phyloP scores from a whole-genome alignment of 192 early-diverging fungal species.

The Coemansia sp. region DNA sequence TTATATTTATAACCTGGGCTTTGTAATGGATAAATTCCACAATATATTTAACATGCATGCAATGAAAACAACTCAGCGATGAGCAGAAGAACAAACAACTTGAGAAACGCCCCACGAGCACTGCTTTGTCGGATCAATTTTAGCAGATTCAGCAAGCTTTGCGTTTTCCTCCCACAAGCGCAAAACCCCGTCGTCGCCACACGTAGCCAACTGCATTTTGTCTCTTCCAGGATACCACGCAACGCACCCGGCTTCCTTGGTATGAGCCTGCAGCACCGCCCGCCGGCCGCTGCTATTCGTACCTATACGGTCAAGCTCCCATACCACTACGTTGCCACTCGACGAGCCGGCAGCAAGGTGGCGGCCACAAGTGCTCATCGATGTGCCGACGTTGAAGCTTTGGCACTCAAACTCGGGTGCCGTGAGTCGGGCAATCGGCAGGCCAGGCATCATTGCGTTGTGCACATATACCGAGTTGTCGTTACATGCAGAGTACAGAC shows the following conservation, averaged over 20 bases:
- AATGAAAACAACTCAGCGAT: background rate
- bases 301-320: constrained; percentile 62
- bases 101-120: constrained; percentile 44
- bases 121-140: constrained; percentile 20
- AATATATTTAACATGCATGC: too few relatives aligned
- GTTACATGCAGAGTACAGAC: constrained; percentile 71
- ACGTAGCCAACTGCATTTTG: constrained; percentile 64
- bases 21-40: too few relatives aligned
- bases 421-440: constrained; percentile 57
- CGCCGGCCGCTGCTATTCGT: constrained; percentile 15
- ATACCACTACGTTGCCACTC: constrained; percentile 65
- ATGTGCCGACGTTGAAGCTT: constrained; percentile 70
- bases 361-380: constrained; percentile 70
- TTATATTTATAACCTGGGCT: too few relatives aligned
- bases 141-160: constrained; percentile 21
- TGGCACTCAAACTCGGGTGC: constrained; percentile 59
- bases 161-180: constrained; percentile 67
- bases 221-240: constrained; percentile 63
- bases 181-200: constrained; percentile 73
- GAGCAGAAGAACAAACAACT: background rate
- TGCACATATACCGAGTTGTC: constrained; percentile 71
- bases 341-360: constrained; percentile 74
- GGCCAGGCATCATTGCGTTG: constrained; percentile 54
- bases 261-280: constrained; percentile 64
- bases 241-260: constrained; percentile 69